Percentiles rank a stretch among this genome's conserved stretches.
phyloP scores from a whole-genome alignment of 2,329 filamentous ascomycete genomes.

The Botrytis fabae region DNA sequence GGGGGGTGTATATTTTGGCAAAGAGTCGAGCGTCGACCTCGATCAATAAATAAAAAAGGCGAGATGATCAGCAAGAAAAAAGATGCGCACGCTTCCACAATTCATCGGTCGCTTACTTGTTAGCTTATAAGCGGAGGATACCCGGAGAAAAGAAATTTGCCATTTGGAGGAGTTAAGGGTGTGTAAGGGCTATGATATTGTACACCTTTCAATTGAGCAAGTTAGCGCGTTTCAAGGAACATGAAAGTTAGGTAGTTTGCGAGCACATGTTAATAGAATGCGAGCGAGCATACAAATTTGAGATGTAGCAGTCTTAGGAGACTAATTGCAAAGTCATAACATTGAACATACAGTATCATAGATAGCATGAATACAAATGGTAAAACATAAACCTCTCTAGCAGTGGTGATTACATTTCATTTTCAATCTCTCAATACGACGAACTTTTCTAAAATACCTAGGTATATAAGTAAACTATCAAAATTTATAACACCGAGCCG shows the following conservation, averaged over 20 bases:
- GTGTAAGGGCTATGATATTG: neutral
- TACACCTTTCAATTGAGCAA: neutral
- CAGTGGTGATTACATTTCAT: neutral
- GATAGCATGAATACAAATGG: neutral
- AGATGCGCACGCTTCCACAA: neutral
- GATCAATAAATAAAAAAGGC: neutral
- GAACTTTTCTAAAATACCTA: neutral
- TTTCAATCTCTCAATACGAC: neutral
- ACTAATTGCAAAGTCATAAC: neutral
- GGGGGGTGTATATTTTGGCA: neutral
- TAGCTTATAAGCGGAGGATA: conserved; percentile 4
- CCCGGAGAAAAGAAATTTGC: neutral
- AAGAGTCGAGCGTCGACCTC: conserved; percentile 1
- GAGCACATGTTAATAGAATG: neutral
- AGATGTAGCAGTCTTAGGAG: neutral
- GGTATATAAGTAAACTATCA: neutral
- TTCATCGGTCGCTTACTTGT: neutral
- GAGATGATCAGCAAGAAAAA: neutral
- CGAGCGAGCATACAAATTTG: neutral
- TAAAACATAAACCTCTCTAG: too few species aligned
- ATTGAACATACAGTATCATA: neutral
- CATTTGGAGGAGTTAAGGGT: neutral
- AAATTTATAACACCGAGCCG: neutral
- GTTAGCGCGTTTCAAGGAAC: neutral
- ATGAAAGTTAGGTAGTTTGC: neutral